Conservation (phyloP, 2,329 filamentous ascomycete species). For the Beauveria brongniartii region DNA sequence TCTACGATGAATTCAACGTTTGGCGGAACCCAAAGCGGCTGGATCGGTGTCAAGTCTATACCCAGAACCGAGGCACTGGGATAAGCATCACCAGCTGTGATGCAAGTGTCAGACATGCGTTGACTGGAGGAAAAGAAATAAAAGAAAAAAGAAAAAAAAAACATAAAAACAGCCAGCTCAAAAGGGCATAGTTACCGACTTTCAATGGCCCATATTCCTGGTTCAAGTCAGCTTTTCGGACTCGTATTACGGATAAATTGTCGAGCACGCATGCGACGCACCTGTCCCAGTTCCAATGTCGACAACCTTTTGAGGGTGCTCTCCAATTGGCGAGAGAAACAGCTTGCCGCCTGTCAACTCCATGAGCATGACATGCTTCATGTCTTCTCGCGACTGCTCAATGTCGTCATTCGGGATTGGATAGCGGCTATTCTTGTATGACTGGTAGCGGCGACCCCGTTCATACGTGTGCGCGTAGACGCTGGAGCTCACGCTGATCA, state of each 20-base stretch:
- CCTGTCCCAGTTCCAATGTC: constrained; percentile 41
- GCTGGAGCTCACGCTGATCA: constrained; percentile 20
- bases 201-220: constrained; percentile 46
- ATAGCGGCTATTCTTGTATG: constrained; percentile 35
- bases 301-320: constrained; percentile 33
- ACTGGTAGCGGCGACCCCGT: constrained; percentile 33
- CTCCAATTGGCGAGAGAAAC: constrained; percentile 31
- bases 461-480: constrained; percentile 26
- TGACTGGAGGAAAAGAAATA: neutral
- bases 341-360: constrained; percentile 34
- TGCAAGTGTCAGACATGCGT: neutral
- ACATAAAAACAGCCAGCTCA: too few relatives aligned
- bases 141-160: too few relatives aligned
- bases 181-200: constrained; percentile 21
- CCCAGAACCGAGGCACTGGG: constrained; percentile 33
- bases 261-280: neutral
- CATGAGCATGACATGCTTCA: constrained; percentile 37
- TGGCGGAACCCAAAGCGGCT: constrained; percentile 42
- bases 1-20: constrained; percentile 57
- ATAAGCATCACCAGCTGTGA: constrained; percentile 31
- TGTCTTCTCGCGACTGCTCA: constrained; percentile 38
- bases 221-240: neutral
- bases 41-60: constrained; percentile 37
- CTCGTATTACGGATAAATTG: too few relatives aligned
- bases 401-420: constrained; percentile 38